Base-by-base conservation (phyloP, 1,139 yeast species). In the Geotrichum bryndzae region DNA sequence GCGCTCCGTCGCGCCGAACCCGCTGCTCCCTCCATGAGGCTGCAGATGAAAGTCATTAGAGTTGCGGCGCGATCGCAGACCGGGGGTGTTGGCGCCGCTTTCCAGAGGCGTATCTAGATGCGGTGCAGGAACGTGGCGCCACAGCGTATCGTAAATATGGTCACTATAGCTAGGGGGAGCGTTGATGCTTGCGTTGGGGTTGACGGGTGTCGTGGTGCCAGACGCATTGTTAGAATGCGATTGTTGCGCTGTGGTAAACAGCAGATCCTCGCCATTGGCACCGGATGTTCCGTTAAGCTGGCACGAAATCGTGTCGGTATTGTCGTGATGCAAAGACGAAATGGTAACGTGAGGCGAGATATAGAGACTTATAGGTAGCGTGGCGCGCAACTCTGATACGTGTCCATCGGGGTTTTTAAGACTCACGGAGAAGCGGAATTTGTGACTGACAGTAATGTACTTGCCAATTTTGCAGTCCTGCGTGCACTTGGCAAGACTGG, bases 121-220 rank as follows among this genome's bases (percentile, higher is more conserved):
- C 1, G 86, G 80, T 18, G 80, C 75, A 3, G 80, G 72, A 3
- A 85, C 79, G 62, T 88, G 96, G 50, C 83, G 80, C 92, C 91
- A 92, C 50, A 94, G 76, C 61, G 91, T 77, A 74, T 94, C 99
- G 73, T 89, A 91, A 51, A 91, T 83, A 72, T 90, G 97, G 64
- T 82, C 85, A 65, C 86, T 90, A 71, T 94, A 94, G 65, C 88
- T 81, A 33, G 99, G 99, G 2, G 98, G 98, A 0, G 97, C 96
- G 73, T 85, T 80, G 33, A 60, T 25, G 18, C 46, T 23, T 5
- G 29, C 41, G 29, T 22, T 48, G 7, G 53, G 48, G 22, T 22
- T 33, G 46, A n/a, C 18, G 46, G 46, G 46, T n/a, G 46, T 41
- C n/a, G 46, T 15, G 15, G n/a, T 18, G 18, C 46, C 18, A 15